Evolutionary conservation across 768 basidiomycete species (phyloP).

Genomic region (Boletus pseudo-olivaceus): DNA sequence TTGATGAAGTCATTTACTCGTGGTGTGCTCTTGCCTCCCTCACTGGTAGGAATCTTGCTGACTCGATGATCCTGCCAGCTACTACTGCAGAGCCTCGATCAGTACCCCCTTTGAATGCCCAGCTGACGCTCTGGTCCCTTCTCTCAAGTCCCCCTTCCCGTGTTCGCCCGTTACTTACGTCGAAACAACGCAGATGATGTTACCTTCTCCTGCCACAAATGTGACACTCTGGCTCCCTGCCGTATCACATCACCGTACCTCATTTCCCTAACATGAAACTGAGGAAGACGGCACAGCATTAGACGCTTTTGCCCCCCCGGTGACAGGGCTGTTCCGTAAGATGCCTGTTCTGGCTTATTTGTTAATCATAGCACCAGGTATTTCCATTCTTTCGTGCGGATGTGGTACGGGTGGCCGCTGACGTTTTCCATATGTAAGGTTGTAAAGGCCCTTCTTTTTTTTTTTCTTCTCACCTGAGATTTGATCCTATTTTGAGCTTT

Average conservation of each 20-base stretch:
- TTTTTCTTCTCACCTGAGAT: constrained; percentile 11
- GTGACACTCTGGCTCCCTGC: not conserved
- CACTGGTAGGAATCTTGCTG: not conserved
- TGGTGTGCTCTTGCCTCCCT: constrained; percentile 10
- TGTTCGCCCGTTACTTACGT: not conserved
- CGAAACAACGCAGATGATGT: not conserved
- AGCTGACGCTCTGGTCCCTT: not conserved
- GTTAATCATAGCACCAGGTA: not conserved
- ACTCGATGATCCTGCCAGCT: constrained; percentile 1
- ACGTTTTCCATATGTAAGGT: constrained; percentile 9
- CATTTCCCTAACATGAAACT: constrained; percentile 11
- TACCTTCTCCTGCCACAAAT: not conserved
- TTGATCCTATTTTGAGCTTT: constrained; percentile 6
- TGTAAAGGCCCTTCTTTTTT: constrained; percentile 1
- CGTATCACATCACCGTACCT: constrained; percentile 4
- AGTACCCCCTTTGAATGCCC: not conserved
- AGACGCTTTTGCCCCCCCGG: constrained; percentile 18
- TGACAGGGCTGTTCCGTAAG: constrained; percentile 20
- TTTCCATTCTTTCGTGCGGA: constrained; percentile 1
- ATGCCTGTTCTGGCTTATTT: constrained; percentile 6
- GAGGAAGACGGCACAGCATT: constrained; percentile 23
- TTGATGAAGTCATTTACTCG: not conserved
- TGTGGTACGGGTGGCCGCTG: constrained; percentile 8
- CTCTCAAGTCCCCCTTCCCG: not conserved
- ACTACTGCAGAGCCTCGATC: not conserved